These are phyloP conservation scores for Tolypocladium tropicale DNA, from an alignment of 2,329 filamentous ascomycete genomes.

Conservation along the genomic window DNA sequence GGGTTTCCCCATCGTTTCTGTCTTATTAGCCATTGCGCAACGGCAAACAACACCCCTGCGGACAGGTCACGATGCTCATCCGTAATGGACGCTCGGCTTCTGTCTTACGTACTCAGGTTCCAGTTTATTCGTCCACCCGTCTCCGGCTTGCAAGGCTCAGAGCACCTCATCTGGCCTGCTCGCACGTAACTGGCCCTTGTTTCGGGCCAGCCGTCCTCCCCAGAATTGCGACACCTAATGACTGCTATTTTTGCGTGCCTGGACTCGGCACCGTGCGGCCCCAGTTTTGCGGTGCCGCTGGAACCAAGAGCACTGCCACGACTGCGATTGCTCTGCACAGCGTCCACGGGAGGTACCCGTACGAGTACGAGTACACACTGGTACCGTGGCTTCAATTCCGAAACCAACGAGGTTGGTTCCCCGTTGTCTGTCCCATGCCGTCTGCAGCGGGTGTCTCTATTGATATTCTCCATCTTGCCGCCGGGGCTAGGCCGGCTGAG, in stretches of 20 bases:
- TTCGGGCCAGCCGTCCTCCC: not conserved
- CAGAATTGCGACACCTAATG: not conserved
- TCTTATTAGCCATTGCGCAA: not conserved
- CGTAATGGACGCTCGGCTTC: not conserved
- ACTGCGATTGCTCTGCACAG: too few species aligned
- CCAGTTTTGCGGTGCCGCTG: not conserved
- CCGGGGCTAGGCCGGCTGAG: not conserved
- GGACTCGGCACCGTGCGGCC: not conserved
- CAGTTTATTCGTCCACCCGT: not conserved
- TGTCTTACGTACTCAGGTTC: constrained; percentile 1
- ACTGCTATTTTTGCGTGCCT: not conserved
- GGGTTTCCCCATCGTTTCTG: not conserved
- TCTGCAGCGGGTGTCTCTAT: not conserved
- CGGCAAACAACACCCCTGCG: not conserved
- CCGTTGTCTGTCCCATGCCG: not conserved
- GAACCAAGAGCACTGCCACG: too few species aligned
- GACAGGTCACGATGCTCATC: constrained; percentile 2
- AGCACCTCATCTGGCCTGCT: not conserved
- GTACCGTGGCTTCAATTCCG: not conserved
- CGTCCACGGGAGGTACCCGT: too few species aligned
- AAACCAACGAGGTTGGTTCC: not conserved
- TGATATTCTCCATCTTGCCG: not conserved
- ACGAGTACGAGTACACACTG: too few species aligned
- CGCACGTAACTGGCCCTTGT: not conserved
- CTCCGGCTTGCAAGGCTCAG: not conserved